phyloP scores from a whole-genome alignment of 1,284 basidiomycete genomes.

The Sparassis latifolia region DNA sequence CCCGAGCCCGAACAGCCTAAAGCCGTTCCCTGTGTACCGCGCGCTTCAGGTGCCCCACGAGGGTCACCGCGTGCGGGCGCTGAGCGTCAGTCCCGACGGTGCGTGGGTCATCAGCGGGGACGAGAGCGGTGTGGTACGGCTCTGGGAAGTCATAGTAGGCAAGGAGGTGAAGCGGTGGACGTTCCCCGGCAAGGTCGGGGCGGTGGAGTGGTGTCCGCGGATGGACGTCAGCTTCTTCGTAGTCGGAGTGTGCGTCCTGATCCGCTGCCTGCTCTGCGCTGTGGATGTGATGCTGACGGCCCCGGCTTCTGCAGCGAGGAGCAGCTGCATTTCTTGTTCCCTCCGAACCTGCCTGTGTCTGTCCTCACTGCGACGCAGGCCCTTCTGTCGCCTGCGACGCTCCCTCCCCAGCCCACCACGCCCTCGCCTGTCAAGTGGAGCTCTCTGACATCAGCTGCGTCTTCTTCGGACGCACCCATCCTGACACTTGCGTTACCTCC shows the following conservation, averaged over 20 bases:
- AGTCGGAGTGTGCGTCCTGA: conserved; percentile 67
- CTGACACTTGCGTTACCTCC: conserved; percentile 55
- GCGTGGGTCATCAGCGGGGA: conserved; percentile 91
- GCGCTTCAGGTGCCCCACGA: conserved; percentile 72
- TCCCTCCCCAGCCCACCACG: conserved; percentile 50
- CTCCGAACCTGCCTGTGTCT: conserved; percentile 62
- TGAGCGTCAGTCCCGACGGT: conserved; percentile 84
- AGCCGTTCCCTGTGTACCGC: conserved; percentile 90
- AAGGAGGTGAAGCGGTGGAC: conserved; percentile 88
- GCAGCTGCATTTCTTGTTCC: conserved; percentile 77
- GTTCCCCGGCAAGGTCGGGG: conserved; percentile 75
- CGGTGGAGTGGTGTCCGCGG: conserved; percentile 93
- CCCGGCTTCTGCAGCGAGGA: conserved; percentile 52
- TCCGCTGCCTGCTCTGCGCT: background rate
- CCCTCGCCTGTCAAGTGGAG: conserved; percentile 71
- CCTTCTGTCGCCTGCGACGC: conserved; percentile 56
- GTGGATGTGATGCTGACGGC: too few species aligned
- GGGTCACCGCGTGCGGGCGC: conserved; percentile 66
- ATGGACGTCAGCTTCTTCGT: conserved; percentile 79
- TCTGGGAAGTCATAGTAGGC: conserved; percentile 95
- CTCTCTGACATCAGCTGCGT: conserved; percentile 37
- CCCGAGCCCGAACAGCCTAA: conserved; percentile 88
- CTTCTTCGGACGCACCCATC: conserved; percentile 47
- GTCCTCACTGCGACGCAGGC: conserved; percentile 58
- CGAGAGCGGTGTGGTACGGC: conserved; percentile 79